Evolutionary conservation across 495 filamentous ascomycete genomes (phyloP), one percentile per base, ranked within the genome.

Genomic region (Annulohypoxylon stygium): DNA sequence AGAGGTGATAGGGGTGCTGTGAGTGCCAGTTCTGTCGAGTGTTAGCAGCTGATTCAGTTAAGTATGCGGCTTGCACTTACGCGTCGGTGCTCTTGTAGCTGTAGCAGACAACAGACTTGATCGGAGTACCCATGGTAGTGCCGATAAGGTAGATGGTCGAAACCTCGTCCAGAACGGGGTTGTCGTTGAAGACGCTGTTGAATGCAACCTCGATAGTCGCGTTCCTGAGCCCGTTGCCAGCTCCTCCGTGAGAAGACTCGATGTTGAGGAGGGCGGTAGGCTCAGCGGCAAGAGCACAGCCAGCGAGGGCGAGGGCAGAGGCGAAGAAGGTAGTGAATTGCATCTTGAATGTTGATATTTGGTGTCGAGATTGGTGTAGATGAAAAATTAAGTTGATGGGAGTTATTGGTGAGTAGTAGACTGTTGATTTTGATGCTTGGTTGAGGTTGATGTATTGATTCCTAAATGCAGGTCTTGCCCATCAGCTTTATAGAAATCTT

Each of bases 81-180:
- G 43, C 69, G 41, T 58, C 47, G 0, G 10, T 12, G 2, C 7
- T 5, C 50, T 55, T 57, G 69, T 61, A 72, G 33, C 69, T 55
- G 20, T 39, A 58, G 69, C 73, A 75, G 23, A n/a, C 39, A 9
- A 72, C 26, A 5, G 43, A 26, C 26, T 66, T 61, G n/a, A 67
- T 12, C 18, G 54, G 10, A 12, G 47, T 12, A 6, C 37, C 69
- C 20, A 37, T 23, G 14, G 34, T 51, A 14, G 43, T 23, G 11
- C 68, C 60, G 30, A 39, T 39, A 23, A 75, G 64, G 69, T 75
- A 75, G 37, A 75, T 65, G 16, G 45, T 63, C n/a, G 73, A 75
- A 2, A 75, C 73, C 11, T 26, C 54, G 1, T 69, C 26, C 23
- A 75, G n/a, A 26, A 11, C 60, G 0, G 25, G 25, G 57, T 66